Percentiles rank a stretch among this genome's conserved stretches.
These are phyloP conservation scores for Phalaenopsis aphrodite DNA, from an alignment of 106 monocot species.

Conservation along the genomic window DNA sequence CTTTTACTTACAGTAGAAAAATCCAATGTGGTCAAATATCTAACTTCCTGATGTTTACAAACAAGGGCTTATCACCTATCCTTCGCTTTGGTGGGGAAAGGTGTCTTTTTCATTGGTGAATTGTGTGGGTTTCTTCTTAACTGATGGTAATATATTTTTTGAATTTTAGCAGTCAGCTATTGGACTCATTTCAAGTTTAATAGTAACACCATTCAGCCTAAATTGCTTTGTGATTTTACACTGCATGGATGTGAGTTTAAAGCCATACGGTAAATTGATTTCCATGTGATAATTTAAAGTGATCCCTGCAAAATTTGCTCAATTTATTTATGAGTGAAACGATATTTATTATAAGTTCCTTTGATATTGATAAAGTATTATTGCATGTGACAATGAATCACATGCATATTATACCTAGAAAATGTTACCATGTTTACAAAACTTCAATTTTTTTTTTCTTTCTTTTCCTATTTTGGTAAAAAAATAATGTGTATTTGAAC, in stretches of 20 bases:
- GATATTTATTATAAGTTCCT: not conserved
- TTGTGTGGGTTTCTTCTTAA: no score
- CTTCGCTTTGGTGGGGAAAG: not conserved
- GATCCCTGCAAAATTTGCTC: not conserved
- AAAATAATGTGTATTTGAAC: not conserved
- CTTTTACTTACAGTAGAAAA: not conserved
- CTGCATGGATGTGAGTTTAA: not conserved
- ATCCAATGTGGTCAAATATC: not conserved
- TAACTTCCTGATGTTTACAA: no score
- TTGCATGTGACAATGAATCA: not conserved
- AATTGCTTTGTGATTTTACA: not conserved
- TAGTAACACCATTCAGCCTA: not conserved
- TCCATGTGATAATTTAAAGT: not conserved
- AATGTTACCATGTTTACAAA: not conserved
- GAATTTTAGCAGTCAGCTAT: not conserved
- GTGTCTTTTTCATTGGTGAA: not conserved
- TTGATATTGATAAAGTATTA: not conserved
- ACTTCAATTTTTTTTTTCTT: not conserved
- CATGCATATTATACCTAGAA: conserved; percentile 3
- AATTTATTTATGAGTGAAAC: not conserved
- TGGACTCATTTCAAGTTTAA: not conserved
- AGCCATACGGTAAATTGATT: not conserved
- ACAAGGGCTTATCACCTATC: no score
- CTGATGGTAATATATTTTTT: not conserved
- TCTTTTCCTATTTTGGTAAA: not conserved